phyloP scores from a whole-genome alignment of 106 monocot genomes.

The Ottelia alismoides region DNA sequence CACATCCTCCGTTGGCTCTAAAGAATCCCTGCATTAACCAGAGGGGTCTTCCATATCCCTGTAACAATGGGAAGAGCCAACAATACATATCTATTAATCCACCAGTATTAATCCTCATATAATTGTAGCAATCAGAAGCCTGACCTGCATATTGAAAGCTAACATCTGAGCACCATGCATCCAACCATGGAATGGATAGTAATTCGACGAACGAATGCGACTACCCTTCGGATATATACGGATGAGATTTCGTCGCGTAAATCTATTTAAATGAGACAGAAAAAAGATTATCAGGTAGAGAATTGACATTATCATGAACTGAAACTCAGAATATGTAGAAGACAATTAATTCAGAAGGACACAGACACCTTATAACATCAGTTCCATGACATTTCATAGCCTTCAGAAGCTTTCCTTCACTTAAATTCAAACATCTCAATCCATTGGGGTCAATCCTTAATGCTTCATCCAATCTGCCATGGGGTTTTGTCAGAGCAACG shows the following conservation, averaged over 20 bases:
- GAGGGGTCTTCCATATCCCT: constrained; percentile 64
- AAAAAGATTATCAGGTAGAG: no score
- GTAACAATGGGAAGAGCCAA: no score
- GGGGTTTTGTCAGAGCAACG: constrained; percentile 51
- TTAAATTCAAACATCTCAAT: constrained; percentile 61
- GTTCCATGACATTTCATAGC: constrained; percentile 18
- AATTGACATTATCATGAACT: no score
- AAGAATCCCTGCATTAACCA: constrained; percentile 83
- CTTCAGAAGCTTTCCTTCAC: constrained; percentile 45
- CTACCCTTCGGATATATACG: constrained; percentile 75
- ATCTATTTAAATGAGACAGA: no score
- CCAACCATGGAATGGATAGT: constrained; percentile 75
- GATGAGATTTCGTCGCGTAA: constrained; percentile 63
- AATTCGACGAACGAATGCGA: constrained; percentile 66
- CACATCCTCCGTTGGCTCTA: constrained; percentile 71
- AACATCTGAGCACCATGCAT: constrained; percentile 90
- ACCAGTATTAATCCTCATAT: no score
- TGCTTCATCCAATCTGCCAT: constrained; percentile 26
- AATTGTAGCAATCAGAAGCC: no score
- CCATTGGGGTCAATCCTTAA: constrained; percentile 46
- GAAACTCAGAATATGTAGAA: no score
- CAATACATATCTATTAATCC: no score
- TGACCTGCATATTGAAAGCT: constrained; percentile 95
- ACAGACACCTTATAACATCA: constrained; percentile 57
- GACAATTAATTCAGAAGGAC: no score